These are phyloP conservation scores for Rhizopus sp. DNA, from an alignment of 371 early-diverging fungal genomes.

Conservation along the genomic window DNA sequence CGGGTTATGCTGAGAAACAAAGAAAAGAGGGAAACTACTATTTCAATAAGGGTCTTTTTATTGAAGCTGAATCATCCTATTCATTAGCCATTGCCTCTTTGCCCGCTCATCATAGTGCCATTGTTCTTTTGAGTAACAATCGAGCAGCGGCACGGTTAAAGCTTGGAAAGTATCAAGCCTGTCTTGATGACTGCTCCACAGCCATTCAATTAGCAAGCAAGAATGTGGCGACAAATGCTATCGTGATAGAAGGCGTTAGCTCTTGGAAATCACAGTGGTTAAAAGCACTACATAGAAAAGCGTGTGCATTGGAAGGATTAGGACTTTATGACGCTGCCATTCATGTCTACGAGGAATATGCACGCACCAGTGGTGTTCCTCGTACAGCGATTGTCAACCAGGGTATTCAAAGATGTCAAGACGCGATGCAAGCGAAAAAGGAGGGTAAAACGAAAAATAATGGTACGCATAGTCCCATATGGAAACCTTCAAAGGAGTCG, in stretches of 20 bases:
- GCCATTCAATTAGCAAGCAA: conserved; percentile 17
- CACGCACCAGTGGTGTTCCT: conserved; percentile 42
- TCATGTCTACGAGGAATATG: conserved; percentile 65
- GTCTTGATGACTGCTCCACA: conserved; percentile 60
- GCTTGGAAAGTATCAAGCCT: conserved; percentile 79
- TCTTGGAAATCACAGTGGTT: conserved; percentile 17
- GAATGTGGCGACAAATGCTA: conserved; percentile 13
- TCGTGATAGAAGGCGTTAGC: conserved; percentile 23
- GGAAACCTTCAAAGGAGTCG: conserved; percentile 12
- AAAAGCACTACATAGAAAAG: conserved; percentile 55
- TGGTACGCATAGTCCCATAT: not conserved
- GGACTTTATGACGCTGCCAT: conserved; percentile 80
- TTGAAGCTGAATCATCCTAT: conserved; percentile 78
- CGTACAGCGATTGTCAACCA: conserved; percentile 55
- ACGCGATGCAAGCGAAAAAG: conserved; percentile 21
- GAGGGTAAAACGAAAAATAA: not conserved
- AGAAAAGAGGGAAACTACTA: conserved; percentile 76
- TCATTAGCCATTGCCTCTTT: conserved; percentile 64
- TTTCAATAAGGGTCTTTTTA: conserved; percentile 90
- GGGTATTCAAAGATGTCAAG: conserved; percentile 39
- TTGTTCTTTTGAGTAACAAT: conserved; percentile 80
- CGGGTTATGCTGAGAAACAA: conserved; percentile 30
- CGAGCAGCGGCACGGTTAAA: conserved; percentile 87
- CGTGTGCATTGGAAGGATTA: conserved; percentile 77
- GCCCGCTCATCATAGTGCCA: conserved; percentile 60